These are phyloP conservation scores for Diutina mesorugosa DNA, from an alignment of 1,139 yeast genomes.

Conservation along the genomic window DNA sequence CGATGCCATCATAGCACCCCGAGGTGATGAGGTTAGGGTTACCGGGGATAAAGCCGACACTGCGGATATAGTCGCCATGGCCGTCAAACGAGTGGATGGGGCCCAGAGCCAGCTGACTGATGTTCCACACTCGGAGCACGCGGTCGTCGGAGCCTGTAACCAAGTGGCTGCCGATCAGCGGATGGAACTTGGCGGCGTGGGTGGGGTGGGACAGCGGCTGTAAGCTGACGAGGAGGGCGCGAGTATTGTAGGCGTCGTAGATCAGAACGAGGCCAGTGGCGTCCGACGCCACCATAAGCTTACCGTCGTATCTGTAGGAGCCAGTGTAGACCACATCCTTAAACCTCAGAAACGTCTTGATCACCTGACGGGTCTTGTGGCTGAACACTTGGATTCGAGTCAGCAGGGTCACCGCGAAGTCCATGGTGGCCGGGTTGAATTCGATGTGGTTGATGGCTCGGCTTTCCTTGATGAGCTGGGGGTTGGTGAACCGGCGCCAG, in stretches of 20 bases:
- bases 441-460: slow-evolving; percentile 80
- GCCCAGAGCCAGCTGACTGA: slow-evolving; percentile 53
- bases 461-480: slow-evolving; percentile 87
- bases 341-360: slow-evolving; percentile 80
- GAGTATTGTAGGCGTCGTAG: slow-evolving; percentile 68
- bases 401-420: slow-evolving; percentile 87
- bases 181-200: slow-evolving; percentile 89
- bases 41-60: slow-evolving; percentile 68
- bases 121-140: slow-evolving; percentile 76
- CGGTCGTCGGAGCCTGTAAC: slow-evolving; percentile 90
- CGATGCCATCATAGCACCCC: slow-evolving; percentile 86
- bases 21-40: slow-evolving; percentile 69
- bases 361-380: slow-evolving; percentile 82
- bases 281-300: slow-evolving; percentile 75
- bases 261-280: slow-evolving; percentile 79
- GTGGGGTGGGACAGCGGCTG: slow-evolving; percentile 80
- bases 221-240: slow-evolving; percentile 67
- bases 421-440: slow-evolving; percentile 85
- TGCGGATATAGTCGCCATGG: slow-evolving; percentile 81
- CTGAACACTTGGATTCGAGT: slow-evolving; percentile 88
- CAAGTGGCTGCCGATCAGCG: slow-evolving; percentile 55
- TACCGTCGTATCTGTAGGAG: slow-evolving; percentile 74
- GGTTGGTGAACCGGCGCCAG: slow-evolving; percentile 79
- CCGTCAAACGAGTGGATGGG: slow-evolving; percentile 61
- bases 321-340: slow-evolving; percentile 86